Evolutionary conservation across 352 stramenopile species (phyloP), one percentile per base, ranked within the genome.

Genomic region (Phytopythium oedochilum): DNA sequence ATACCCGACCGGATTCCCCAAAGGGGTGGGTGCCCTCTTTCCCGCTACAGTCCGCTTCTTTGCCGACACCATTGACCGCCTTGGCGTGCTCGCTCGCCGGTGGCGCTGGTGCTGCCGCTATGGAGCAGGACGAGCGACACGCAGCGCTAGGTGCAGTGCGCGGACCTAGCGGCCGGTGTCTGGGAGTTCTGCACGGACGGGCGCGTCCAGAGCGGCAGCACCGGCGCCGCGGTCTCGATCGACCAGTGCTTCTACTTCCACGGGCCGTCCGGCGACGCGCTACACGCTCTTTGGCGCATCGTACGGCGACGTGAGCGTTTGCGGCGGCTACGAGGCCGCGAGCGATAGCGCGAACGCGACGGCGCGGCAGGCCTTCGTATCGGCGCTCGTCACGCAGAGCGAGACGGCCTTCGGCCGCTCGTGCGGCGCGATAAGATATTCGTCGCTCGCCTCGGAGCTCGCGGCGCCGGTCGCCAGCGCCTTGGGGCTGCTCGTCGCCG

Each of bases 121-220:
- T 93, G 92, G 29, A 93, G 69, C 63, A 86, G 71, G 17, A 94
- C 81, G 14, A 82, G 48, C 48, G 32, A 43, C 48, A 10, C n/a
- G 2, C 14, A 40, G 31, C 43, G 48, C 32, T 28, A 31, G n/a
- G 48, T 54, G 48, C 29, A 34, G 23, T 10, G 12, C 1, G 48
- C 48, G 31, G 48, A 54, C 22, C 48, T 54, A 20, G 32, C 48
- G 31, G 48, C 34, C 11, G 48, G 48, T 20, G 48, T 54, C 11
- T 54, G 48, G 48, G 48, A 32, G 11, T 54, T 54, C 22, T 54
- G 48, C 48, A 54, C 31, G 31, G 48, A 54, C 32, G 48, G 20
- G 32, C 9, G 32, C 29, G 48, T 54, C 26, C 12, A 31, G 32
- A 34, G 22, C n/a, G 22, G 22, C 20, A 23, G 26, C 10, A 52